Evolutionary conservation across 176 grass and related monocot genomes (phyloP).

Genomic region (Neostapfia colusana): DNA sequence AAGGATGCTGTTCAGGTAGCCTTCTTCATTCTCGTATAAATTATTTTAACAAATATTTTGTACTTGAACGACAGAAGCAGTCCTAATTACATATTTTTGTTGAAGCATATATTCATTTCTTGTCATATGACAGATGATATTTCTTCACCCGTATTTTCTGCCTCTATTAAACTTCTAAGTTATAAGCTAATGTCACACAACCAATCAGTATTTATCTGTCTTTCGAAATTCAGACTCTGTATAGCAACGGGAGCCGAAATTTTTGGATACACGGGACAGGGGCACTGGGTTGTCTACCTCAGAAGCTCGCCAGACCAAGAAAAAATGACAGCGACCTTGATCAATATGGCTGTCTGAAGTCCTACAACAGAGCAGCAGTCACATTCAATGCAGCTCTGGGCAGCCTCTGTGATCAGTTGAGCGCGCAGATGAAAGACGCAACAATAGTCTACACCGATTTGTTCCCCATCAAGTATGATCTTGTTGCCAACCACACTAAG

Average conservation of each 20-base stretch:
- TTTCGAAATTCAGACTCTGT: slow-evolving; percentile 53
- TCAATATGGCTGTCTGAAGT: slow-evolving; percentile 64
- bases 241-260: slow-evolving; percentile 55
- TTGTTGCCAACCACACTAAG: slow-evolving; percentile 66
- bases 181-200: neutral
- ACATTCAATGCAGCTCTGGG: slow-evolving; percentile 60
- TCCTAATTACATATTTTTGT: neutral
- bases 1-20: slow-evolving; percentile 64
- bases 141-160: neutral
- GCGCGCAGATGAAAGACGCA: slow-evolving; percentile 47
- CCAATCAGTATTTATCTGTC: neutral
- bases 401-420: slow-evolving; percentile 58
- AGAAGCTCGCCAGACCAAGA: slow-evolving; percentile 67
- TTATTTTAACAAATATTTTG: slow-evolving; percentile 1
- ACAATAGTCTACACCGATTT: slow-evolving; percentile 74
- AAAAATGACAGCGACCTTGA: slow-evolving; percentile 59
- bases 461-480: slow-evolving; percentile 77
- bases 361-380: slow-evolving; percentile 71
- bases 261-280: slow-evolving; percentile 83
- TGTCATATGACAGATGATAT: neutral
- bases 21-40: neutral
- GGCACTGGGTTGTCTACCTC: slow-evolving; percentile 80
- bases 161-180: neutral
- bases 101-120: neutral
- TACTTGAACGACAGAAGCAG: neutral